Evolutionary conservation across 257 asterid species (phyloP).

Genomic region (Forsythia suspensa): DNA sequence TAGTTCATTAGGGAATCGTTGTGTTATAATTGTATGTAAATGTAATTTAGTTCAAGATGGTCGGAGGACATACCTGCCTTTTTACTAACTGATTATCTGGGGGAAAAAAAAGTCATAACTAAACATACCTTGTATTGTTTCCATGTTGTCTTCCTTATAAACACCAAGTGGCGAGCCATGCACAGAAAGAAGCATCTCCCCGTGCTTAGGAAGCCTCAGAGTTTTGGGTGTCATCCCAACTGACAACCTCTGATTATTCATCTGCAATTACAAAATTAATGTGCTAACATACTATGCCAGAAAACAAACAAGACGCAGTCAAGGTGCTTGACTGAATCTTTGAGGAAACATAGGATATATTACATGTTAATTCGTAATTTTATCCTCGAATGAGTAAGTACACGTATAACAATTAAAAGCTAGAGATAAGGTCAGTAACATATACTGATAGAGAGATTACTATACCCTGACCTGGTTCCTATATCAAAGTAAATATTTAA

Average conservation of each 20-base stretch:
- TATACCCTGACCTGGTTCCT: neutral
- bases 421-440: neutral
- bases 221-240: conserved; percentile 83
- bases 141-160: conserved; percentile 88
- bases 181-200: conserved; percentile 88
- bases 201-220: conserved; percentile 69
- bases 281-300: neutral
- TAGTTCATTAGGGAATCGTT: neutral
- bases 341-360: neutral
- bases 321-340: neutral
- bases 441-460: neutral
- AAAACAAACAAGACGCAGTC: neutral
- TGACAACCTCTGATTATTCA: conserved; percentile 53
- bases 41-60: neutral
- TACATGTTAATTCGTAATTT: neutral
- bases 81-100: neutral
- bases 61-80: neutral
- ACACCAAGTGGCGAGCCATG: conserved; percentile 96
- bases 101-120: neutral
- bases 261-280: conserved; percentile 44
- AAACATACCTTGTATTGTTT: conserved; percentile 72
- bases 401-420: neutral
- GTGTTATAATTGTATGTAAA: neutral
- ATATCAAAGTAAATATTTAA: neutral
- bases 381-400: neutral